Percentiles rank a stretch among this genome's conserved stretches.
These are phyloP conservation scores for Naganishia vishniacii DNA, from an alignment of 768 basidiomycete genomes.

Conservation along the genomic window DNA sequence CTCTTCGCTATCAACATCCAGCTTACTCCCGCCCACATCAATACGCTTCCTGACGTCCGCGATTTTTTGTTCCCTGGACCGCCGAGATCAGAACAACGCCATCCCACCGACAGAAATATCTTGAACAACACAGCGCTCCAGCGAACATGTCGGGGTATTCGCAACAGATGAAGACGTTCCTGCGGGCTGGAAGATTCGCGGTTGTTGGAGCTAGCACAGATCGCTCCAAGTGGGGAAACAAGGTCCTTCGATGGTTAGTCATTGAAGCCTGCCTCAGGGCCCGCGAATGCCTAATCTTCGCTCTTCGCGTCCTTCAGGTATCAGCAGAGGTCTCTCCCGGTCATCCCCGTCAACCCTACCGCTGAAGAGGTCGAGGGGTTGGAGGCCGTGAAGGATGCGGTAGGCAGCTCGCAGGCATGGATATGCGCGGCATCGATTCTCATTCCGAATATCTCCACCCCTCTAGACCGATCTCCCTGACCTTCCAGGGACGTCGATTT, in stretches of 20 bases:
- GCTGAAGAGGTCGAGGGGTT: constrained; percentile 32
- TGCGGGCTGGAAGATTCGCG: constrained; percentile 35
- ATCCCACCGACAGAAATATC: no score
- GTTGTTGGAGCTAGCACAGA: constrained; percentile 41
- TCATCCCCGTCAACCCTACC: constrained; percentile 36
- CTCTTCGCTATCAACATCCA: no score
- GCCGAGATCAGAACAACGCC: no score
- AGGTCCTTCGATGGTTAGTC: constrained; percentile 39
- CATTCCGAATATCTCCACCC: background rate
- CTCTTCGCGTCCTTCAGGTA: constrained; percentile 35
- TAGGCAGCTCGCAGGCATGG: constrained; percentile 22
- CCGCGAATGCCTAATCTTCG: no score
- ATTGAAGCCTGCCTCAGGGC: no score
- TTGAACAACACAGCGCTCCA: background rate
- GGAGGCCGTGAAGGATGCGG: constrained; percentile 28
- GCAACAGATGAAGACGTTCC: constrained; percentile 39
- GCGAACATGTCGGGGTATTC: constrained; percentile 19
- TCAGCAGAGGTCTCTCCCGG: constrained; percentile 29
- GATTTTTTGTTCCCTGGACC: no score
- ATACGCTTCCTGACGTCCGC: no score
- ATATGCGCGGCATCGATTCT: background rate
- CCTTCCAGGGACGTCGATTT: constrained; percentile 37
- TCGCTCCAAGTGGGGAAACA: constrained; percentile 25
- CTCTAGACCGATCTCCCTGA: constrained; percentile 28
- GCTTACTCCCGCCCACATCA: no score